Conservation (phyloP, 1,284 basidiomycete genomes). For the Microbotryum violaceum region DNA sequence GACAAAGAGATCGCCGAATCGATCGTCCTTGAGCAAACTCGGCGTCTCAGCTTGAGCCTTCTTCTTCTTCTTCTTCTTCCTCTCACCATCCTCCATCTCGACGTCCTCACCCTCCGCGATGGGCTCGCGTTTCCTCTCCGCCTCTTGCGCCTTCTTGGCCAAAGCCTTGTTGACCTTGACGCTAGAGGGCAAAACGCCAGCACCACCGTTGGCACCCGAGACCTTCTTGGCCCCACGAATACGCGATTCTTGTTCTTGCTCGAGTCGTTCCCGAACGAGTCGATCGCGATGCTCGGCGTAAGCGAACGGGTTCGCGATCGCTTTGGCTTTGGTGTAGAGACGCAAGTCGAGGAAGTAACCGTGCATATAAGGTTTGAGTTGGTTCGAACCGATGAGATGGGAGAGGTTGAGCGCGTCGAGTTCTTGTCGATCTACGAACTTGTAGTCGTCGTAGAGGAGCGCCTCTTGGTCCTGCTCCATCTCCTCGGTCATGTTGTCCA, state of each 20-base stretch:
- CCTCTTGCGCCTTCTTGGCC: constrained; percentile 76
- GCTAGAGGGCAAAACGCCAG: constrained; percentile 31
- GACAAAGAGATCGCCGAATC: constrained; percentile 86
- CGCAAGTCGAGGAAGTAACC: constrained; percentile 95
- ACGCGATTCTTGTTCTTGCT: constrained; percentile 83
- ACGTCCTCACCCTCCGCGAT: constrained; percentile 35
- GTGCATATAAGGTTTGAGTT: constrained; percentile 99
- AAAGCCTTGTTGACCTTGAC: constrained; percentile 84
- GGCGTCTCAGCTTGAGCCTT: constrained; percentile 43
- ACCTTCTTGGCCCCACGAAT: constrained; percentile 62
- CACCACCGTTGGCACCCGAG: constrained; percentile 26
- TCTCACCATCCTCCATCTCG: constrained; percentile 29
- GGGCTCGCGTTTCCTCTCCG: constrained; percentile 49
- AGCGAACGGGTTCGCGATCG: constrained; percentile 92
- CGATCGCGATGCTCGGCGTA: constrained; percentile 90
- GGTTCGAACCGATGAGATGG: constrained; percentile 85
- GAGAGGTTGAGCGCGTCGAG: constrained; percentile 84
- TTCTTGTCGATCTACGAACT: constrained; percentile 86
- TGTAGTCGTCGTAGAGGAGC: constrained; percentile 84
- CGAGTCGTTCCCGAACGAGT: constrained; percentile 77
- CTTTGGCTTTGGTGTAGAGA: constrained; percentile 88
- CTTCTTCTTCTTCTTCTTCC: constrained; percentile 44
- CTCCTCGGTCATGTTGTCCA: constrained; percentile 96
- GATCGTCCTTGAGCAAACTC: constrained; percentile 69
- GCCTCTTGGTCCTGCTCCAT: constrained; percentile 69